A percentile compares a stretch with the other conserved stretches of the same genome.
These are phyloP conservation scores for Aegilops sharonensis DNA, from an alignment of 176 grass and related monocot genomes.

Conservation along the genomic window DNA sequence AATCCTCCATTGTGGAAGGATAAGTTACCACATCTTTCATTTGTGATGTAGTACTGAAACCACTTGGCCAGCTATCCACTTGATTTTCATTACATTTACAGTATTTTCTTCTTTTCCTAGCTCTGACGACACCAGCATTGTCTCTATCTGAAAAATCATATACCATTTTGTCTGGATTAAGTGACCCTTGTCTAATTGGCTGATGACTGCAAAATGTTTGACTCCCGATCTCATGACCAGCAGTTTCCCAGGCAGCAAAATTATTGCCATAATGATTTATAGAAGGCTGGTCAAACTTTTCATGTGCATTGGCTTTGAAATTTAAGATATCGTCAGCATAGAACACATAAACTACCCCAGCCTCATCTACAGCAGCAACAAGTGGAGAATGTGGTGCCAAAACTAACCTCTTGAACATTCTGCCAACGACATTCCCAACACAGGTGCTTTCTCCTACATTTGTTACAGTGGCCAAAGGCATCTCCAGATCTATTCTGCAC, in stretches of 20 bases:
- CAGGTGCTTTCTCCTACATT: conserved; percentile 28
- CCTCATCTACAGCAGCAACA: conserved; percentile 67
- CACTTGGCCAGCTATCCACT: conserved; percentile 43
- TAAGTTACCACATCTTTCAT: conserved; percentile 40
- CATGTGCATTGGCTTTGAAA: conserved; percentile 37
- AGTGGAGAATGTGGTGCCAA: conserved; percentile 62
- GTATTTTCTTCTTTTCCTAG: conserved; percentile 56
- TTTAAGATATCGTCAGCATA: conserved; percentile 69
- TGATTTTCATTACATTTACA: conserved; percentile 34
- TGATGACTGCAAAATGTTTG: conserved; percentile 45
- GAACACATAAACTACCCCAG: conserved; percentile 73
- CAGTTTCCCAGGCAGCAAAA: conserved; percentile 67
- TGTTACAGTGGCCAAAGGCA: conserved; percentile 20
- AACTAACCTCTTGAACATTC: conserved; percentile 69
- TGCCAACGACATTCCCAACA: conserved; percentile 6
- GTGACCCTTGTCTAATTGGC: conserved; percentile 26
- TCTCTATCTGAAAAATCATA: conserved; percentile 32
- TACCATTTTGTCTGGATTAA: conserved; percentile 13
- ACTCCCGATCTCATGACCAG: conserved; percentile 73
- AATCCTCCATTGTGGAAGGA: conserved; percentile 15
- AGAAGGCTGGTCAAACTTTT: conserved; percentile 28
- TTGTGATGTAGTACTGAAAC: conserved; percentile 44
- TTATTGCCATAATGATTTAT: conserved; percentile 46
- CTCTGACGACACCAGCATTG: conserved; percentile 22
- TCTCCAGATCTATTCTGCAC: conserved; percentile 32